phyloP scores from a whole-genome alignment of 208 protist genomes.

The Trypanosoma scelopori region DNA sequence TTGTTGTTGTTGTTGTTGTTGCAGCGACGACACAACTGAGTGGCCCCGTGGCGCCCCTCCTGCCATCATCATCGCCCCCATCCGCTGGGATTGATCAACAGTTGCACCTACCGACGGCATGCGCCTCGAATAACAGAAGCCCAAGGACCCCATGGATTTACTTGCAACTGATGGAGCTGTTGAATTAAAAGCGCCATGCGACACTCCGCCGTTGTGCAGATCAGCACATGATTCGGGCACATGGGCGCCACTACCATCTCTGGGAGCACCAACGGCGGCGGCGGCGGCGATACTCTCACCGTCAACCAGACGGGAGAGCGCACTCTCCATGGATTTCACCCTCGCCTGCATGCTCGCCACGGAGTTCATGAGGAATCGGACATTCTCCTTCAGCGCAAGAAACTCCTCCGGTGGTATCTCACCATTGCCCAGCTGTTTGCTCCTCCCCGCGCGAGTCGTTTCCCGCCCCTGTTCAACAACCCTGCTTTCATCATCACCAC shows the following conservation, averaged over 20 bases:
- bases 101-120: too few relatives aligned
- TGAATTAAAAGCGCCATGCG: too few relatives aligned
- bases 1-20: not conserved
- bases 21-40: not conserved
- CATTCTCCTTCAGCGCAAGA: conserved; percentile 35
- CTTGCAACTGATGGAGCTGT: too few relatives aligned
- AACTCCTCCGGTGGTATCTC: conserved; percentile 32
- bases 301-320: conserved; percentile 4
- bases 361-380: conserved; percentile 33
- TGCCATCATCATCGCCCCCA: not conserved
- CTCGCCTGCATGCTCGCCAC: conserved; percentile 42
- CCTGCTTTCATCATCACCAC: not conserved
- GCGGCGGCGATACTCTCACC: too few relatives aligned
- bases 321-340: conserved; percentile 35
- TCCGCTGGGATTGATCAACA: not conserved
- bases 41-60: not conserved
- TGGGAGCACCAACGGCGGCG: too few relatives aligned
- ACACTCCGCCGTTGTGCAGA: too few relatives aligned
- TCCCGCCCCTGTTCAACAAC: not conserved
- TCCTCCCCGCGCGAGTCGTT: not conserved
- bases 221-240: too few relatives aligned
- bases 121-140: too few relatives aligned
- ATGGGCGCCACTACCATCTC: too few relatives aligned
- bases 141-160: too few relatives aligned
- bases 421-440: not conserved